These are phyloP conservation scores for Wickerhamiella qilinensis DNA, from an alignment of 805 yeast species.

Conservation along the genomic window DNA sequence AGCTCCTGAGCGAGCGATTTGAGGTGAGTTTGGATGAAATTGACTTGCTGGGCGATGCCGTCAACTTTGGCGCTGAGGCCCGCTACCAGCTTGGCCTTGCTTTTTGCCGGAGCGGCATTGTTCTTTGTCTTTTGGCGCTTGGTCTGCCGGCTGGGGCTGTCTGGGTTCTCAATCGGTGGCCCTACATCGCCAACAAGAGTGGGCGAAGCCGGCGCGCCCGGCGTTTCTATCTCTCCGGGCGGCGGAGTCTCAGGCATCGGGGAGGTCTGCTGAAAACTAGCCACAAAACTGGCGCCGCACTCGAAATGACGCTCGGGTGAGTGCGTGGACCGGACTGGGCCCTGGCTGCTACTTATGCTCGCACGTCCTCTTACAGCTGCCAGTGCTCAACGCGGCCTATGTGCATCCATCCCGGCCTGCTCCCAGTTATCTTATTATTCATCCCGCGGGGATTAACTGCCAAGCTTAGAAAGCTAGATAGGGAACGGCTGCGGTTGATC, in stretches of 20 bases:
- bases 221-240: slow-evolving; percentile 3
- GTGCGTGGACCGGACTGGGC: too few species aligned
- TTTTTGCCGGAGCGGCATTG: background rate
- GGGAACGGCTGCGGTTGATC: too few species aligned
- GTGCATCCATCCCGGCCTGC: too few species aligned
- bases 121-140: background rate
- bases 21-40: background rate
- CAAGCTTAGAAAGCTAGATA: too few species aligned
- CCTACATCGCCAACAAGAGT: slow-evolving; percentile 11
- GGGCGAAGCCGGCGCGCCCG: slow-evolving; percentile 6
- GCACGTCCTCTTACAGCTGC: too few species aligned
- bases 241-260: slow-evolving; percentile 3
- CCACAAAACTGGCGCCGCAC: too few species aligned
- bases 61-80: background rate
- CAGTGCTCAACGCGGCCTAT: too few species aligned
- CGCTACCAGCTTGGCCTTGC: background rate
- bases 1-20: slow-evolving; percentile 1
- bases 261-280: too few species aligned
- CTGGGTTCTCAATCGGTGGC: slow-evolving; percentile 11
- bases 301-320: too few species aligned
- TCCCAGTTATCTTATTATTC: too few species aligned
- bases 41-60: background rate
- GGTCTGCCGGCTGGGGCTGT: slow-evolving; percentile 9
- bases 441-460: too few species aligned
- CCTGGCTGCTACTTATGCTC: too few species aligned